Evolutionary conservation across 148 eudicot genomes (phyloP), one percentile per base, ranked within the genome.

Genomic region (Polygonum aviculare): DNA sequence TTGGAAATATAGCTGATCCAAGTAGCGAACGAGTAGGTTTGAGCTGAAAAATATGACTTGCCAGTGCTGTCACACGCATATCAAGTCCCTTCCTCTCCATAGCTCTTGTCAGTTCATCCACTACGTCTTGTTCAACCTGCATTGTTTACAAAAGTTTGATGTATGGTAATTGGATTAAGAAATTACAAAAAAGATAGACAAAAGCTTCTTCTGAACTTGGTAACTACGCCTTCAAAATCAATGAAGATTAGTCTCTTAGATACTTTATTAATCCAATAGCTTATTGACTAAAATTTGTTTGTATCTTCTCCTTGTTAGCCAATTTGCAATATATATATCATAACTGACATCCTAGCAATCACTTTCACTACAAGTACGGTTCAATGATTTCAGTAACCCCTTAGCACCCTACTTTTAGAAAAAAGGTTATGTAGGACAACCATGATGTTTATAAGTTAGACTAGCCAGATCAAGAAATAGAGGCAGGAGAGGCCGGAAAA

Each of bases 21-120:
- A 52, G 62, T 48, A 36, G 51, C 45, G 50, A 69, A 74, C 41
- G 1, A 38, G 14, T 73, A 35, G 19, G 50, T 18, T 54, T 16
- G 48, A 59, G 51, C 49, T 45, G 19, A 47, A 62, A 62, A 77
- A 22, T 57, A 41, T 49, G 51, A 83, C 79, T 85, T 82, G 90
- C 99, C 93, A 96, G 84, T 31, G 99, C 99, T 77, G 99, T 38
- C 76, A 96, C 99, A 74, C 89, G 91, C 99, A 93, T 93, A 82
- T 93, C 90, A 80, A 93, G 80, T 69, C 93, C 89, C 75, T 81
- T 85, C 81, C 87, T 87, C 76, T 96, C 83, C 88, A 96, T 82
- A 59, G 99, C 96, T 79, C 87, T 85, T 76, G 89, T 86, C 81
- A 96, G 83, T 85, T 96, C 94, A 19, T 77, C 91, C 74, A 96